Conservation (phyloP, 768 basidiomycete species). For the Phylloporus rhodoxanthus region DNA sequence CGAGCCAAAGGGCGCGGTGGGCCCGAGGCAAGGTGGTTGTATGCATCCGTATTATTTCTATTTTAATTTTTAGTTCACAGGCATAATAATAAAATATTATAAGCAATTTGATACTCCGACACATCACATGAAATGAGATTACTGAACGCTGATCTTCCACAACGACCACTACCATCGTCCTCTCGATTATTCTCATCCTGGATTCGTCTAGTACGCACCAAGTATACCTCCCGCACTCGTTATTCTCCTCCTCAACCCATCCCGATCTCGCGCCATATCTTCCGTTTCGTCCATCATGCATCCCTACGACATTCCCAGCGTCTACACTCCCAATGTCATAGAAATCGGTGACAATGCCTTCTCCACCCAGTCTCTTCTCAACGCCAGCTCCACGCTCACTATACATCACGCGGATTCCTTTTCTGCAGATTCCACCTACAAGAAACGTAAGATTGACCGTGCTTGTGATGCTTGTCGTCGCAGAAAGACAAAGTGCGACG, state of each 20-base stretch:
- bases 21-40: neutral
- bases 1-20: neutral
- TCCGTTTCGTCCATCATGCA: slow-evolving; percentile 13
- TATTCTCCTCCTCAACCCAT: neutral
- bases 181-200: neutral
- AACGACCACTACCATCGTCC: neutral
- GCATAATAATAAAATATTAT: neutral
- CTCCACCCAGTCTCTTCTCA: neutral
- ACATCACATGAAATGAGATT: neutral
- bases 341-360: slow-evolving; percentile 21
- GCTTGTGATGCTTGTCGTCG: slow-evolving; percentile 58
- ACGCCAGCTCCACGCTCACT: slow-evolving; percentile 8
- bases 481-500: slow-evolving; percentile 58
- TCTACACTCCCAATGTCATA: slow-evolving; percentile 23
- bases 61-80: neutral
- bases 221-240: neutral
- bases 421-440: slow-evolving; percentile 17
- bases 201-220: neutral
- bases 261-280: neutral
- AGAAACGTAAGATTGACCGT: slow-evolving; percentile 46
- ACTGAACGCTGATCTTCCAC: neutral
- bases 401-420: slow-evolving; percentile 2
- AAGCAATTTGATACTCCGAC: neutral
- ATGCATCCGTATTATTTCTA: neutral
- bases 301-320: slow-evolving; percentile 10